Evolutionary conservation across 1,284 basidiomycete genomes (phyloP).

Genomic region (Trichosporon coremiiforme): DNA sequence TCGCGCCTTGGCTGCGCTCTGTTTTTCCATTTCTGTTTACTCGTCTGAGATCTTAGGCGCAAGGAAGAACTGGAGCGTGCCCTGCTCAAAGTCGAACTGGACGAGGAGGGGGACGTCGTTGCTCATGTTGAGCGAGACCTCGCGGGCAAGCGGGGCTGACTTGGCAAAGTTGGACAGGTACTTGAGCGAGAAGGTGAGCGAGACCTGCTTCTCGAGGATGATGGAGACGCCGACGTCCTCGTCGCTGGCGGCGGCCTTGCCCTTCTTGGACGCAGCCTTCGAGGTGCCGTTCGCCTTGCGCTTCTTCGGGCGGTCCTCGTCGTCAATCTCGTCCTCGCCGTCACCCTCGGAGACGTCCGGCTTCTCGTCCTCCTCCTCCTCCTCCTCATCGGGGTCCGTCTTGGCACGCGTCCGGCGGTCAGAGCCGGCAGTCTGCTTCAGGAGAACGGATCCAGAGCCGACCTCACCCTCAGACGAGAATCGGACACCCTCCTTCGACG

Average conservation of each 20-base stretch:
- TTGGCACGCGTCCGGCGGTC: constrained; percentile 54
- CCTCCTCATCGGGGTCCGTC: constrained; percentile 62
- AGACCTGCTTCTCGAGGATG: constrained; percentile 87
- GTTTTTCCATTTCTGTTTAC: constrained; percentile 16
- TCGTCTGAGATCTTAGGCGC: constrained; percentile 49
- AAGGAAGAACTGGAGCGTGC: constrained; percentile 54
- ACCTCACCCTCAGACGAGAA: constrained; percentile 93
- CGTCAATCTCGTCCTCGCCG: constrained; percentile 58
- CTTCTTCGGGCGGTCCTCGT: constrained; percentile 53
- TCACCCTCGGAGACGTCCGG: constrained; percentile 56
- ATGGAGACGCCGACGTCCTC: constrained; percentile 68
- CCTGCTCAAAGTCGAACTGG: constrained; percentile 58
- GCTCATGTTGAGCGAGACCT: constrained; percentile 80
- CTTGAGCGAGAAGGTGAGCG: constrained; percentile 93
- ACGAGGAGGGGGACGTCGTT: constrained; percentile 89
- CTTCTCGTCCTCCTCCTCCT: constrained; percentile 57
- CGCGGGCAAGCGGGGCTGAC: constrained; percentile 73
- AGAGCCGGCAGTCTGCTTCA: constrained; percentile 68
- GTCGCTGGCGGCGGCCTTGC: constrained; percentile 60
- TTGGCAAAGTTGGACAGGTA: constrained; percentile 98
- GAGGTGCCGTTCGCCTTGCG: constrained; percentile 51
- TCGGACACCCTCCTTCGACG: constrained; percentile 93
- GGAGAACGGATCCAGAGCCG: constrained; percentile 83
- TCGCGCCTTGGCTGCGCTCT: not conserved
- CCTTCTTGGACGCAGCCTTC: constrained; percentile 61